phyloP scores from a whole-genome alignment of 176 grass and related monocot genomes.

The Avena eriantha region DNA sequence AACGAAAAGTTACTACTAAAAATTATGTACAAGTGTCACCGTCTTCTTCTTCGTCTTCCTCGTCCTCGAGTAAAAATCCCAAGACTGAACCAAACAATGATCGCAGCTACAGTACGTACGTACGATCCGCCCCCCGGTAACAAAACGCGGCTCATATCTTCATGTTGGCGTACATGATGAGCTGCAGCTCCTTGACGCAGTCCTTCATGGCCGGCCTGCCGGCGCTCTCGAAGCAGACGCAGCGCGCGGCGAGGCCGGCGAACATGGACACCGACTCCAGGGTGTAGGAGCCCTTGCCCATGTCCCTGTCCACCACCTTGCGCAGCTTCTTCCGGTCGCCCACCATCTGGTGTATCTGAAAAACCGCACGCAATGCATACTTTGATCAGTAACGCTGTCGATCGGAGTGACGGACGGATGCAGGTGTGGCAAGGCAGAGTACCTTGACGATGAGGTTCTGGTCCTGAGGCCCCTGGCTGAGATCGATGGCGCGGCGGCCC shows the following conservation, averaged over 20 bases:
- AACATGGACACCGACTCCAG: conserved; percentile 75
- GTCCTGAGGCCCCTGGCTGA: conserved; percentile 77
- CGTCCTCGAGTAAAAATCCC: neutral
- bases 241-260: conserved; percentile 78
- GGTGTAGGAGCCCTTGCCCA: conserved; percentile 74
- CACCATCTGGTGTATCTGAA: conserved; percentile 66
- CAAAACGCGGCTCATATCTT: conserved; percentile 59
- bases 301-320: conserved; percentile 85
- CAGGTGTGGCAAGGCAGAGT: neutral
- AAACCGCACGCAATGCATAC: neutral
- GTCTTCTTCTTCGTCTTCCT: neutral
- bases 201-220: conserved; percentile 78
- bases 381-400: neutral
- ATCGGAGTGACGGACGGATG: neutral
- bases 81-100: conserved; percentile 4
- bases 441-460: conserved; percentile 92
- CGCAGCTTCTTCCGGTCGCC: conserved; percentile 78
- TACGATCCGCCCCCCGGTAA: neutral
- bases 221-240: conserved; percentile 79
- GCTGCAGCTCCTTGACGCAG: conserved; percentile 88
- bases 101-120: neutral
- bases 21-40: conserved; percentile 35
- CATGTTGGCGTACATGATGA: conserved; percentile 90
- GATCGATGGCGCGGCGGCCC: conserved; percentile 90
- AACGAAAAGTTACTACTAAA: conserved; percentile 26